Evolutionary conservation across 2,329 filamentous ascomycete genomes (phyloP), one percentile per base, ranked within the genome.

Genomic region (Claviceps arundinis): DNA sequence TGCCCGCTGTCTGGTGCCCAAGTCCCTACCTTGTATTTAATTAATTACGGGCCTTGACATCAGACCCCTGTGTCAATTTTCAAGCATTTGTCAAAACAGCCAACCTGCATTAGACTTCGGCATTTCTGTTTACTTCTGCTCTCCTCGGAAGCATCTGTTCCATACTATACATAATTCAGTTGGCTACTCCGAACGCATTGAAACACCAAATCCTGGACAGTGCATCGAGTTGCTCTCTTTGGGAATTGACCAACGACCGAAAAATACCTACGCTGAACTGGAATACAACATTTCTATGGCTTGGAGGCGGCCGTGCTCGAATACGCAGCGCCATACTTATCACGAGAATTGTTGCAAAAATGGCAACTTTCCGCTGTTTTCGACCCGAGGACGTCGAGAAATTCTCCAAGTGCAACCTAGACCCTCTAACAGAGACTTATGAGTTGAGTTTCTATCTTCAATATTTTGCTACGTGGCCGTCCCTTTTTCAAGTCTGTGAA

Each of bases 391-490:
- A 98, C 68, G 77, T 97, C 56, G 82, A 95, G 70, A 85, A 84
- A 59, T 85, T 97, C 69, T 95, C 94, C 59, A 84, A 89, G 58
- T 95, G 90, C 70, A 98, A 98, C 65, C 83, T 98, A 56, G 93
- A 98, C 65, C 88, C 88, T 42, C 77, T 96, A 56, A 97, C 93
- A n/a, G 93, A 98, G 72, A 97, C 94, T 52, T 98, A 97, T 73
- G 89, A 95, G 67, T 79, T 95, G 58, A 81, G 82, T 56, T 98
- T 97, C 73, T 98, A 98, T 72, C 80, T 96, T 54, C 87, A 94
- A 63, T 98, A 98, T 70, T 82, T 95, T 58, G 89, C 89, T 50
- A 89, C 87, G 75, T 98, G 93, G 93, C 93, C 93, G 1, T 85
- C 89, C 26, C 79, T 97, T 44, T 97, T 96, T 72, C 89, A 89